Evolutionary conservation across 129 eudicot species (phyloP).

Genomic region (Chrysanthemum makinoi): DNA sequence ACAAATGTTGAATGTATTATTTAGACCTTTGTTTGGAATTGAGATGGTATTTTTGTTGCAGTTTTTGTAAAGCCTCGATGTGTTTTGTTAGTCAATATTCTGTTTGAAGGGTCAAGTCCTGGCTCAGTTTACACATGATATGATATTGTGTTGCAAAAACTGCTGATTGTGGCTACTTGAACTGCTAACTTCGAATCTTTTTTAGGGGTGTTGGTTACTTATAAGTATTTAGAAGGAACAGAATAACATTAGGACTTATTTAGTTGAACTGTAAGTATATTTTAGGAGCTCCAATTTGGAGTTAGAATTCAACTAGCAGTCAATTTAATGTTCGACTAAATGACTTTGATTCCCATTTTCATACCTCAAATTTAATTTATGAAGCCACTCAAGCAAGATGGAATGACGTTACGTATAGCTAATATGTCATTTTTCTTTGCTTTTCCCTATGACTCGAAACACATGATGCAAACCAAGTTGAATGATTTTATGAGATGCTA

Average conservation of each 20-base stretch:
- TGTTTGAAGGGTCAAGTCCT: not conserved
- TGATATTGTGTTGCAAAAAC: not conserved
- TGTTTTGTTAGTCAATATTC: too few species aligned
- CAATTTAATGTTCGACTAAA: not conserved
- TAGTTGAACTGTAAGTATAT: not conserved
- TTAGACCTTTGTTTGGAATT: too few species aligned
- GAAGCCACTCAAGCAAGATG: too few species aligned
- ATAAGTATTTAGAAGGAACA: not conserved
- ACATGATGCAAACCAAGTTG: not conserved
- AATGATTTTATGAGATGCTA: not conserved
- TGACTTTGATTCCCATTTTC: too few species aligned
- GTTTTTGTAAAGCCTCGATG: too few species aligned
- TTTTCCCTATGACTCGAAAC: too few species aligned
- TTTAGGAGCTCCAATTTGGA: not conserved
- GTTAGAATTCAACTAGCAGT: not conserved
- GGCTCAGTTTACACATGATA: not conserved
- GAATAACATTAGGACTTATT: not conserved
- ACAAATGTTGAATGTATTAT: too few species aligned
- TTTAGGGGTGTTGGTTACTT: slow-evolving; percentile 6
- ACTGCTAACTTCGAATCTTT: slow-evolving; percentile 1
- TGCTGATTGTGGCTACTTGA: not conserved
- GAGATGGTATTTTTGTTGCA: too few species aligned
- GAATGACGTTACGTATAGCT: too few species aligned
- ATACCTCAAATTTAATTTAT: too few species aligned
- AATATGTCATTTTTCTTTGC: too few species aligned